These are phyloP conservation scores for Zygoascus biomembranicola DNA, from an alignment of 805 yeast genomes.

Conservation along the genomic window DNA sequence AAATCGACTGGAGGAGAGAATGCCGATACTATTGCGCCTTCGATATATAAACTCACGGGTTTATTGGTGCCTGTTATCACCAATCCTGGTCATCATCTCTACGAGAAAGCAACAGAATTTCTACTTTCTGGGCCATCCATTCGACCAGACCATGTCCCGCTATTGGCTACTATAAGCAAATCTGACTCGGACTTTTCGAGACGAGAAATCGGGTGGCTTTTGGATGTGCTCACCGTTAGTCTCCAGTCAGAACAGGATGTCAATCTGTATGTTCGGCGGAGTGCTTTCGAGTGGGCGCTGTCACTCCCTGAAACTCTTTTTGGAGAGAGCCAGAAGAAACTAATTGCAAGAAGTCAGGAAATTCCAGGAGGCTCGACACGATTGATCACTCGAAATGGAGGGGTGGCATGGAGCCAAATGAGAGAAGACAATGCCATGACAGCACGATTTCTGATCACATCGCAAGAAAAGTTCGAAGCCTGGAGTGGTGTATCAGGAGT, in stretches of 20 bases:
- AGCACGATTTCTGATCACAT: slow-evolving; percentile 5
- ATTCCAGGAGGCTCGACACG: slow-evolving; percentile 14
- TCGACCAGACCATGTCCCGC: slow-evolving; percentile 37
- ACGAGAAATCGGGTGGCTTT: slow-evolving; percentile 59
- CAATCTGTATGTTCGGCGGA: slow-evolving; percentile 40
- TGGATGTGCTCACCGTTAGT: slow-evolving; percentile 43
- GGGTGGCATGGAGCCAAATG: slow-evolving; percentile 11
- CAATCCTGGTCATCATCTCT: slow-evolving; percentile 66
- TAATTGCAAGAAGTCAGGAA: slow-evolving; percentile 15
- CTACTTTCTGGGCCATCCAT: slow-evolving; percentile 48
- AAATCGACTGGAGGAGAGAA: background rate
- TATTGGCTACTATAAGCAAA: slow-evolving; percentile 20
- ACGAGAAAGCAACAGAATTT: slow-evolving; percentile 63
- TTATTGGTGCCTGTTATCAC: slow-evolving; percentile 47
- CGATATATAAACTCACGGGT: slow-evolving; percentile 49
- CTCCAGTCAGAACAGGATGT: slow-evolving; percentile 44
- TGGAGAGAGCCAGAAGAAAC: background rate
- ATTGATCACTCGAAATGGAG: slow-evolving; percentile 15
- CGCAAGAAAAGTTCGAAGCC: slow-evolving; percentile 1
- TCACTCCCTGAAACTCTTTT: slow-evolving; percentile 30
- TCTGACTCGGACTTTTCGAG: slow-evolving; percentile 29
- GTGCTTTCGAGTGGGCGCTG: slow-evolving; percentile 60
- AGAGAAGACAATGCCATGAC: background rate
- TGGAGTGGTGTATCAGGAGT: slow-evolving; percentile 7
- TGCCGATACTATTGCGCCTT: slow-evolving; percentile 29